These are phyloP conservation scores for Solanum corneliomulleri DNA, from an alignment of 257 asterid genomes.

Conservation along the genomic window DNA sequence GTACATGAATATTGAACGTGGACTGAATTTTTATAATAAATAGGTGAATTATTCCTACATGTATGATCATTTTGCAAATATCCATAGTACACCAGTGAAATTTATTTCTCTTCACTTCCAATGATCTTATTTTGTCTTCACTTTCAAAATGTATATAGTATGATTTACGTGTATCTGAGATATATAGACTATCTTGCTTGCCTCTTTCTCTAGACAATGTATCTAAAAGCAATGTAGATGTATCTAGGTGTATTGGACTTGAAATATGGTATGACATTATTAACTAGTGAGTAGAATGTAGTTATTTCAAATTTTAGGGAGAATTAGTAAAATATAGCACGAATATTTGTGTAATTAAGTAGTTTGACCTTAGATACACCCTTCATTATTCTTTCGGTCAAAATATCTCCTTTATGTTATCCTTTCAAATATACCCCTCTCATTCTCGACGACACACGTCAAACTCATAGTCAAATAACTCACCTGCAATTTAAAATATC, in stretches of 20 bases:
- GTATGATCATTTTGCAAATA: background rate
- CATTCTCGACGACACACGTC: background rate
- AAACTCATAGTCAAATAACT: background rate
- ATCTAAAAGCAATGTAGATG: background rate
- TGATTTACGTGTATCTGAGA: too few relatives aligned
- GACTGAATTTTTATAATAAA: slow-evolving; percentile 1
- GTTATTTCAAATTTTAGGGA: background rate
- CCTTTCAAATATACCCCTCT: too few relatives aligned
- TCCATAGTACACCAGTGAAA: background rate
- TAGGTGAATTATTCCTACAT: background rate
- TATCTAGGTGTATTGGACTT: background rate
- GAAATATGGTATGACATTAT: background rate
- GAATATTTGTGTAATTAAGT: background rate
- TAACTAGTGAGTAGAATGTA: background rate
- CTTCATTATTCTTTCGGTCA: too few relatives aligned
- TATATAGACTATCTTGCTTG: too few relatives aligned
- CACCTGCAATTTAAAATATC: background rate
- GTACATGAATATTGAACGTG: slow-evolving; percentile 21
- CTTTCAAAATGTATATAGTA: too few relatives aligned
- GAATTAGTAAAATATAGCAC: too few relatives aligned
- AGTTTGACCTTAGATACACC: background rate
- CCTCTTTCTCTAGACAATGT: too few relatives aligned
- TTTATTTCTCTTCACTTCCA: background rate
- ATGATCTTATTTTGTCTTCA: too few relatives aligned
- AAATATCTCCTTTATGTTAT: too few relatives aligned